Percentiles rank a stretch among this genome's conserved stretches.
Conservation (phyloP, 1,284 basidiomycete genomes). For the Microbotryum violaceum region DNA sequence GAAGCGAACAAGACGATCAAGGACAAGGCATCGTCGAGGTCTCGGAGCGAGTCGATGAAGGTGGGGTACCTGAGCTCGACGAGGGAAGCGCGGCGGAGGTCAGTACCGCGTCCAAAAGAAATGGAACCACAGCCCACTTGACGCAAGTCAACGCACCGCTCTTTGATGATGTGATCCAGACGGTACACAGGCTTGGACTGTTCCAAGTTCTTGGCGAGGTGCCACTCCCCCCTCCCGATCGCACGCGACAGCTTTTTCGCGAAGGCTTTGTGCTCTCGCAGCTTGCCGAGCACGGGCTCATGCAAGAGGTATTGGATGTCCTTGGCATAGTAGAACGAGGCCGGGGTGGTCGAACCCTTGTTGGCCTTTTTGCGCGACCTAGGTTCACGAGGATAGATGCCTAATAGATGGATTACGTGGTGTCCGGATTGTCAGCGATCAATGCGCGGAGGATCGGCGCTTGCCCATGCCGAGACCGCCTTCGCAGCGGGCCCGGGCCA, state of each 20-base stretch:
- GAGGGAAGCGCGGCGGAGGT: not conserved
- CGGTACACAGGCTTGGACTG: constrained; percentile 71
- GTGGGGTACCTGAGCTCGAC: constrained; percentile 71
- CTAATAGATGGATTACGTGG: constrained; percentile 43
- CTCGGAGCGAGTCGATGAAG: constrained; percentile 89
- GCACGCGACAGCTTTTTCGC: constrained; percentile 95
- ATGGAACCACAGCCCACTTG: not conserved
- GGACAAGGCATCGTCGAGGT: constrained; percentile 95
- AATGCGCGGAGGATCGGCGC: not conserved
- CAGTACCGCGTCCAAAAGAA: constrained; percentile 1
- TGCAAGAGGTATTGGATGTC: constrained; percentile 97
- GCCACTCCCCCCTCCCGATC: constrained; percentile 90
- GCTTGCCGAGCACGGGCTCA: constrained; percentile 89
- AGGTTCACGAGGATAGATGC: constrained; percentile 96
- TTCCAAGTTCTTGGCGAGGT: constrained; percentile 85
- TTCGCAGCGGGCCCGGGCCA: not conserved
- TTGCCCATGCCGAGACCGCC: not conserved
- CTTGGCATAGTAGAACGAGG: constrained; percentile 91
- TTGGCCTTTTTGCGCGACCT: constrained; percentile 87
- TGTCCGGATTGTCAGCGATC: constrained; percentile 6
- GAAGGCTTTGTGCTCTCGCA: constrained; percentile 96
- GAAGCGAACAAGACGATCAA: constrained; percentile 89
- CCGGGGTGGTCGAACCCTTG: constrained; percentile 93
- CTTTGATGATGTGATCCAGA: constrained; percentile 91
- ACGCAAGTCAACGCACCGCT: constrained; percentile 54